These are phyloP conservation scores for Vinca major DNA, from an alignment of 305 asterid species.

Conservation along the genomic window DNA sequence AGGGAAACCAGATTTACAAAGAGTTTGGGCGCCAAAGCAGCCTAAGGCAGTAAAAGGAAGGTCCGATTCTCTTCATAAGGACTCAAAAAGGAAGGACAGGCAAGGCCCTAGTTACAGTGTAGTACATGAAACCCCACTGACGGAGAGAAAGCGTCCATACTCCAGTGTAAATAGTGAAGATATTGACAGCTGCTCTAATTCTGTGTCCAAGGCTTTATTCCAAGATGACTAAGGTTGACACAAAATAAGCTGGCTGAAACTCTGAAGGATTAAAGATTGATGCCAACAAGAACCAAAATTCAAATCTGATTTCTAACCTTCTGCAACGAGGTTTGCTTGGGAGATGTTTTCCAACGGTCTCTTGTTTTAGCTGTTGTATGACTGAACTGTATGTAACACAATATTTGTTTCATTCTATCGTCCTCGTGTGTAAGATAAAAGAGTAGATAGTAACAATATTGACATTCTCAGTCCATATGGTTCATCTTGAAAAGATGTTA, in stretches of 20 bases:
- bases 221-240: constrained; percentile 41
- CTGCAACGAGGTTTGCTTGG: neutral
- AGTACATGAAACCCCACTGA: constrained; percentile 76
- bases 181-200: constrained; percentile 24
- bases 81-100: constrained; percentile 43
- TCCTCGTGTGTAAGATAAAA: neutral
- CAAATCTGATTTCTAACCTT: neutral
- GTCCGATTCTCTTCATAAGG: constrained; percentile 34
- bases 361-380: neutral
- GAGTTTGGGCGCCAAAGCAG: constrained; percentile 87
- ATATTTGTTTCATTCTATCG: neutral
- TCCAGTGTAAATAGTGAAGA: constrained; percentile 14
- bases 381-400: neutral
- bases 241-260: neutral
- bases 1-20: constrained; percentile 63
- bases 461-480: neutral
- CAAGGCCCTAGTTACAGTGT: constrained; percentile 33
- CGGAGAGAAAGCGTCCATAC: constrained; percentile 34
- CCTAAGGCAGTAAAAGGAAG: constrained; percentile 33
- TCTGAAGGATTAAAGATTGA: neutral
- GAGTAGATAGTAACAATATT: neutral
- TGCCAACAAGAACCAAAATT: neutral
- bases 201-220: constrained; percentile 75
- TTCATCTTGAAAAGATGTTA: neutral
- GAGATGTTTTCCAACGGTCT: neutral